These are phyloP conservation scores for Dictyostelium purpureum DNA, from an alignment of 78 protist species.

Conservation along the genomic window DNA sequence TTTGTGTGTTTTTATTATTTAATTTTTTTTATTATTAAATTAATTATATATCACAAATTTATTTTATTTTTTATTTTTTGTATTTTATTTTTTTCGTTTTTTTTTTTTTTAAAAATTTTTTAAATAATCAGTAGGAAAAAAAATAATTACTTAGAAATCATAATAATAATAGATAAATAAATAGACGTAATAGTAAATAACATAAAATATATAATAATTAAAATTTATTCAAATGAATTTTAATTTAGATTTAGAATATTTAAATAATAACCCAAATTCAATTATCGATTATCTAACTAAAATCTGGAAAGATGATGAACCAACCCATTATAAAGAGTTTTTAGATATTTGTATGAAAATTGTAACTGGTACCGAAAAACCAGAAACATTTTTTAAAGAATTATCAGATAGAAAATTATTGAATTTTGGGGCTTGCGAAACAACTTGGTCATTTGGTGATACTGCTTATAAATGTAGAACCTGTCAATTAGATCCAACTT, in stretches of 20 bases:
- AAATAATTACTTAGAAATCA: too few relatives aligned
- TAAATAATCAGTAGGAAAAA: too few relatives aligned
- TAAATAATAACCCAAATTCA: conserved; percentile 5
- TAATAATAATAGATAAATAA: too few relatives aligned
- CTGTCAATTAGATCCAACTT: conserved; percentile 91
- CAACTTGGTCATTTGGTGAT: conserved; percentile 83
- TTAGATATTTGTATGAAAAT: conserved; percentile 6
- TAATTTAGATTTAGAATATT: conserved; percentile 9
- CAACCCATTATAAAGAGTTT: conserved; percentile 13
- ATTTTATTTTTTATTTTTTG: too few relatives aligned
- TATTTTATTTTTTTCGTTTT: too few relatives aligned
- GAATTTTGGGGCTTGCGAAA: conserved; percentile 83
- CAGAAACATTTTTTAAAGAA: conserved; percentile 37
- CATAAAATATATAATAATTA: too few relatives aligned
- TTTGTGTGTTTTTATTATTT: too few relatives aligned
- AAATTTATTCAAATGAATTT: not conserved
- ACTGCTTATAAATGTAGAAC: conserved; percentile 91
- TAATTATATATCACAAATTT: too few relatives aligned
- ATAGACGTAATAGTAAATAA: too few relatives aligned
- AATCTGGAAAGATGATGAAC: not conserved
- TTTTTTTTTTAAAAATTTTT: too few relatives aligned
- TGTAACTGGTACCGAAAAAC: not conserved
- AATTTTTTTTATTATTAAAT: too few relatives aligned
- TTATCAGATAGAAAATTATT: conserved; percentile 9
- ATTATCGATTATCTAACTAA: not conserved